Evolutionary conservation across 2,329 filamentous ascomycete genomes (phyloP), one percentile per base, ranked within the genome.

Genomic region (Esteya vermicola): DNA sequence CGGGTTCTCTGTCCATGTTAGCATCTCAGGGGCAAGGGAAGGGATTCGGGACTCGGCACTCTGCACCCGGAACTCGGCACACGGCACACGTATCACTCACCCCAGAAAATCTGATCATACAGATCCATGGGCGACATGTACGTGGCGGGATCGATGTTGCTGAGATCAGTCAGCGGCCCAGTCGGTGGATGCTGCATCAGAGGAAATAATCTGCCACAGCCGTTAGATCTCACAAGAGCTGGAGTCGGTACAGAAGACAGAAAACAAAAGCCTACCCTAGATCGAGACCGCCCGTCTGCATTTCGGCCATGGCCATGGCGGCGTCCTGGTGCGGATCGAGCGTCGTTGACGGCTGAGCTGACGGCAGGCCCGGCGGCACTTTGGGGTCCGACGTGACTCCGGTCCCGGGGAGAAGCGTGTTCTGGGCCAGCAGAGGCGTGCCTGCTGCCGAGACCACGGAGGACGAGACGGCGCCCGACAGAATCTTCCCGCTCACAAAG

Each of bases 71-170:
- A n/a, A n/a, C n/a, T n/a, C n/a, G n/a, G n/a, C n/a, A n/a, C n/a
- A n/a, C n/a, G n/a, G n/a, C n/a, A n/a, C n/a, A n/a, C n/a, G n/a
- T n/a, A n/a, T n/a, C 20, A 33, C 70, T 54, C 57, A 78, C 74
- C 75, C 66, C 73, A 78, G 59, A 78, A 79, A 34, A 80, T 80
- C 4, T 73, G 77, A 50, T 79, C 74, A 51, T 78, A 80, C 1
- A 80, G 57, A 44, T 80, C 75, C 72, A 80, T 75, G 1, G 75
- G 75, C 28, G 75, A 75, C 64, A 79, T 73, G 47, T 74, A 70
- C 26, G 72, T 61, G 4, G 67, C 62, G 14, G 71, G 70, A 44
- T 78, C 75, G 10, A 72, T 57, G 27, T 61, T 55, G 36, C 59
- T 55, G 37, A 75, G 56, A 34, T 65, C 66, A 7, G 68, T 55